Conservation (phyloP, 441 rosid genomes). For the Bruguiera hainesii region DNA sequence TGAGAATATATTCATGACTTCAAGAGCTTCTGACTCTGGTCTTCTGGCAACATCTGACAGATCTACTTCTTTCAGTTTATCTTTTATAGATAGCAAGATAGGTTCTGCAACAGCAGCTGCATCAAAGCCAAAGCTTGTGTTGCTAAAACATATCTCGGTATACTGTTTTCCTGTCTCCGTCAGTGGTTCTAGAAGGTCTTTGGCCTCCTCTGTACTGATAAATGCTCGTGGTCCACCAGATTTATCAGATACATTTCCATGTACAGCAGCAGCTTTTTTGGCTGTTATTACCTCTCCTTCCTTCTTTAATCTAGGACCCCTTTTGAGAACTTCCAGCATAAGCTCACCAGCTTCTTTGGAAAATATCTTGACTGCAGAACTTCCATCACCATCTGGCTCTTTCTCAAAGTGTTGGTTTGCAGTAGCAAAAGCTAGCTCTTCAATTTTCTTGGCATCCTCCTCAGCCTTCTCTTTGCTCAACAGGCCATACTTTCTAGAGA, state of each 20-base stretch:
- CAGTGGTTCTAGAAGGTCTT: constrained; percentile 71
- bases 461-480: constrained; percentile 69
- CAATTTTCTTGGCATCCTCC: constrained; percentile 68
- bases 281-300: constrained; percentile 28
- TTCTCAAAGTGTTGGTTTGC: constrained; percentile 71
- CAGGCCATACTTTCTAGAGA: constrained; percentile 79
- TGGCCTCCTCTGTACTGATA: constrained; percentile 77
- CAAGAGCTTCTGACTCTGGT: constrained; percentile 84
- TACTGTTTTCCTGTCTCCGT: constrained; percentile 64
- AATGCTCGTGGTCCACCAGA: constrained; percentile 71
- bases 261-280: constrained; percentile 26
- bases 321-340: constrained; percentile 78
- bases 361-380: constrained; percentile 87
- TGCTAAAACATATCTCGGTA: constrained; percentile 83
- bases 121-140: constrained; percentile 79
- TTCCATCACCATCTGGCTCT: constrained; percentile 90
- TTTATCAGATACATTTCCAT: constrained; percentile 51
- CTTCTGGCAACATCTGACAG: constrained; percentile 45
- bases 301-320: constrained; percentile 48
- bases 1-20: constrained; percentile 78
- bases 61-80: no score
- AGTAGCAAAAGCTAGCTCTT: constrained; percentile 52
- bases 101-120: constrained; percentile 79
- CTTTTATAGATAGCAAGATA: constrained; percentile 48
- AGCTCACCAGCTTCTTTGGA: constrained; percentile 86